Percentiles rank a stretch among this genome's conserved stretches.
phyloP scores from a whole-genome alignment of 768 basidiomycete genomes.

The Lyophyllum atratum region DNA sequence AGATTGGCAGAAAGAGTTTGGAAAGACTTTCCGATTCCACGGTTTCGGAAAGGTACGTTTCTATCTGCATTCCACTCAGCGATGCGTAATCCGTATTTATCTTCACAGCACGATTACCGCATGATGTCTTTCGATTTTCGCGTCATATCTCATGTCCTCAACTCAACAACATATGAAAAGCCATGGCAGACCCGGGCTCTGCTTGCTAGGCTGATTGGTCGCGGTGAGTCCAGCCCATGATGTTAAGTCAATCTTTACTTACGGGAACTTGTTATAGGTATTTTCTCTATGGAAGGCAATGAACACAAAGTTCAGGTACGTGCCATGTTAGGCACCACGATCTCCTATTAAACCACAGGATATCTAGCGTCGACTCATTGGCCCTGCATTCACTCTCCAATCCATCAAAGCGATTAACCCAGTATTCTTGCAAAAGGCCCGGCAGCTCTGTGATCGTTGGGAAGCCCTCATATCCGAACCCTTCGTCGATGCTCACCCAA shows the following conservation, averaged over 20 bases:
- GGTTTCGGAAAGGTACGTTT: conserved; percentile 51
- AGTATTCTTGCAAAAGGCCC: conserved; percentile 52
- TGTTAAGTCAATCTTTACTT: background rate
- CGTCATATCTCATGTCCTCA: conserved; percentile 49
- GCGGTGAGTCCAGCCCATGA: conserved; percentile 32
- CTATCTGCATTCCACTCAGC: background rate
- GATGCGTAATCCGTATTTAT: background rate
- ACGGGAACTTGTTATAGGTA: conserved; percentile 32
- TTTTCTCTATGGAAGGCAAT: conserved; percentile 53
- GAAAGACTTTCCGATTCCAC: conserved; percentile 55
- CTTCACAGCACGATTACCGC: conserved; percentile 50
- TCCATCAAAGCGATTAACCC: conserved; percentile 46
- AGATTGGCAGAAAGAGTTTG: conserved; percentile 45
- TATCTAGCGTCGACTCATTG: conserved; percentile 44
- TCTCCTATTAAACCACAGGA: background rate
- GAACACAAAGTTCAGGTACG: conserved; percentile 46
- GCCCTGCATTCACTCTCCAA: conserved; percentile 50
- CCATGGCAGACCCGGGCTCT: conserved; percentile 57
- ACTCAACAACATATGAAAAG: conserved; percentile 50
- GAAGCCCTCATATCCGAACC: conserved; percentile 27
- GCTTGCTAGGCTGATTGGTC: conserved; percentile 49
- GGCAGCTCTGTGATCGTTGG: conserved; percentile 50
- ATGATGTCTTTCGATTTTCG: conserved; percentile 54
- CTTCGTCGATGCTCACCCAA: conserved; percentile 1
- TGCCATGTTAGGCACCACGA: background rate